phyloP scores from a whole-genome alignment of 352 stramenopile species.

The Phytophthora brassicae region DNA sequence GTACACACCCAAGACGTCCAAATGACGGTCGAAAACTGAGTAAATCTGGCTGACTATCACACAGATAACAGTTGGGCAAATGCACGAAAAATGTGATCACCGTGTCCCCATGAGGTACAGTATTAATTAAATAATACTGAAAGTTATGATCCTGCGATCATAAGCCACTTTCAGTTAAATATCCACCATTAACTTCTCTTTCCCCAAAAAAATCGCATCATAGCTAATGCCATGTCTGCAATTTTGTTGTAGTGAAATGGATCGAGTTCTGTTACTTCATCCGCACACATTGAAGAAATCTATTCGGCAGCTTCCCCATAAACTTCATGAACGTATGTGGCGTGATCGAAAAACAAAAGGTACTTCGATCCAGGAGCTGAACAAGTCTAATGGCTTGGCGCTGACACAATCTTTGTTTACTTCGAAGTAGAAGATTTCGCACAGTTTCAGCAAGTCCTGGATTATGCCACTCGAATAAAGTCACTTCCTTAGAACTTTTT shows the following conservation, averaged over 20 bases:
- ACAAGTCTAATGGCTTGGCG: slow-evolving; percentile 83
- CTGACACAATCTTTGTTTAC: too few species aligned
- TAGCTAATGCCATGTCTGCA: slow-evolving; percentile 74
- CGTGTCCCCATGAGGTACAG: slow-evolving; percentile 77
- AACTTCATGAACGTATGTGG: slow-evolving; percentile 65
- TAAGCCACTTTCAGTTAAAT: slow-evolving; percentile 86
- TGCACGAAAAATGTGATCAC: slow-evolving; percentile 74
- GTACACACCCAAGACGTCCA: slow-evolving; percentile 83
- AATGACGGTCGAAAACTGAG: slow-evolving; percentile 75
- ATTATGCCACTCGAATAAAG: background rate
- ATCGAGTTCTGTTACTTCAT: slow-evolving; percentile 61
- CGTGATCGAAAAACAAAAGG: slow-evolving; percentile 84
- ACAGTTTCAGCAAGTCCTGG: background rate
- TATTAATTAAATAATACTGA: too few species aligned
- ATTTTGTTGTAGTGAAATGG: slow-evolving; percentile 74
- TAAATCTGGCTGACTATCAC: slow-evolving; percentile 85
- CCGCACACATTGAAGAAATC: slow-evolving; percentile 84
- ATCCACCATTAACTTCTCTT: too few species aligned
- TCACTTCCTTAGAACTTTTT: slow-evolving; percentile 10
- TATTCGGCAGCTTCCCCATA: slow-evolving; percentile 88
- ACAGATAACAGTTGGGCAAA: slow-evolving; percentile 70
- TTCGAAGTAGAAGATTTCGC: background rate
- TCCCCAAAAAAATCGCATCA: slow-evolving; percentile 71
- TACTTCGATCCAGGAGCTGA: slow-evolving; percentile 86
- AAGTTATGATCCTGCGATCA: too few species aligned